Evolutionary conservation across 2,329 filamentous ascomycete species (phyloP), one percentile per base, ranked within the genome.

Genomic region (Zasmidium citrigriseum): DNA sequence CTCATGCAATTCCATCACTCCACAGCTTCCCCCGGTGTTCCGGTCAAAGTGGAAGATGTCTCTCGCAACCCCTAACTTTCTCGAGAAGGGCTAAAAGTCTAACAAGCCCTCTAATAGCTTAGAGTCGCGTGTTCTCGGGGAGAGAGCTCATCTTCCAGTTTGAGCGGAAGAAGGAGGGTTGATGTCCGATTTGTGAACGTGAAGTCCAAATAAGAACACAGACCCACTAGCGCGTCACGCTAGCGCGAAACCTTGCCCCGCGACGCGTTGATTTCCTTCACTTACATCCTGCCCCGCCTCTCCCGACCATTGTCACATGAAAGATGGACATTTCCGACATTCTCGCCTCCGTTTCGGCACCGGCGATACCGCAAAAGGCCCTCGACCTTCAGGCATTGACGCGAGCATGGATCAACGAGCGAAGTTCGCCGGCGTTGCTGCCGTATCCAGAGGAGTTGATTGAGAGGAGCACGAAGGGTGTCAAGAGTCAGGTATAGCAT

Each of bases 361-460:
- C 67, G 2, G 64, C 79, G 34, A 74, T 85, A 18, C 84, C 86
- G 2, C 65, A 61, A 38, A 83, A 86, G 67, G 87, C 83, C 45
- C 83, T 86, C 69, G 93, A 98, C 76, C 83, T 98, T 66, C 92
- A 97, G 74, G 86, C 90, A 54, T 80, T 99, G 67, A 97, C 93
- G 67, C 89, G 93, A 69, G 89, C 88, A 68, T 99, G 93, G 93
- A 86, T 97, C 46, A 91, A 93, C 46, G 96, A 99, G 76, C 86
- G 95, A 67, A 90, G 89, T 57, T 88, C 91, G 46, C 91, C 93
- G 2, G 93, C 97, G 75, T 81, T 99, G n/a, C 80, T 98, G 41
- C 85, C 87, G 76, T 98, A 86, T 76, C 83, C 88, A 3, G 85
- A 86, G 38, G 84, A 85, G 18, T 80, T 98, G 58, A 90, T 99